Base-by-base conservation (phyloP, 2,329 filamentous ascomycete species). In the Colletotrichum acutatum region DNA sequence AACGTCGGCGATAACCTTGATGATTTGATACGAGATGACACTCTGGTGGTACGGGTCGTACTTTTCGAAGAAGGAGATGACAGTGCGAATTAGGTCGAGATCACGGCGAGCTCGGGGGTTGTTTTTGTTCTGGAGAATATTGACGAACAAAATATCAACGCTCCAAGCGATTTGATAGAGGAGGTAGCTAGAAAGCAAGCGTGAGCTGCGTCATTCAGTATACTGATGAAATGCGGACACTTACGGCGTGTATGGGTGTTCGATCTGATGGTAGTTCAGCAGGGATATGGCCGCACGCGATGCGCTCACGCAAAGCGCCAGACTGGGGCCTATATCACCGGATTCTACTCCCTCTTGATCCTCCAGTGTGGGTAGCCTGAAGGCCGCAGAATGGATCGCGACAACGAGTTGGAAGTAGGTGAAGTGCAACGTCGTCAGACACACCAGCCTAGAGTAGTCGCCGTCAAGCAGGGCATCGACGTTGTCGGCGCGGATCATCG, bases 391-490 rank as follows among this genome's bases (percentile, higher is more conserved):
- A 60, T 72, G 70, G 2, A 72, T 72, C 2, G 70, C 70, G 5
- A 72, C 70, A 12, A 70, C 46, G 22, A 72, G 70, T 56, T 72
- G 70, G 49, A 72, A 72, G 46, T 72, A 72, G 8, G 70, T 72
- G 49, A 70, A 72, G 46, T 72, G 70, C 46, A 72, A 34, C 6
- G 66, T 70, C 5, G 70, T 72, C 9, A 72, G 66, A 7, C 54
- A 37, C 0, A 65, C 46, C 70, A 72, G 46, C 42, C 70, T 68
- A 9, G 34, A 19, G n/a, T 70, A 72, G 5, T 72, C 70, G 16
- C 66, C 66, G 34, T 72, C 70, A 1, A 72, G 66, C 26, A 72
- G 32, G 2, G 66, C 70, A 2, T 72, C 70, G 2, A 60, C 66
- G 22, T 68, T 68, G 16, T 72, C 70, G 9, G 66, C 66, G 22